Conservation (phyloP, 805 yeast genomes). For the Cyberlindnera saturnus region DNA sequence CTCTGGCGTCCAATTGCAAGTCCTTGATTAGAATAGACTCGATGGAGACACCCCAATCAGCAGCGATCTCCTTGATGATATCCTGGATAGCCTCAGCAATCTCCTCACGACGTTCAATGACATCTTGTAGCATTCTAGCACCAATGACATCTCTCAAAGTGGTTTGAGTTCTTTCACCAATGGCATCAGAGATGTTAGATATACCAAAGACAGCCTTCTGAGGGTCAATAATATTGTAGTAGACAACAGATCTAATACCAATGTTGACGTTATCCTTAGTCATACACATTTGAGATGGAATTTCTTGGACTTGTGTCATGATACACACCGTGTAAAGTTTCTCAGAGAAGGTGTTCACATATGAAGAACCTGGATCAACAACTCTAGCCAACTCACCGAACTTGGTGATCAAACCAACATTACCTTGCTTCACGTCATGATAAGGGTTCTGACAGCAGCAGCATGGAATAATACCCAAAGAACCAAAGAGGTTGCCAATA, state of each 20-base stretch:
- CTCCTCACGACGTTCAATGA: constrained; percentile 67
- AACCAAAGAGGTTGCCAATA: constrained; percentile 45
- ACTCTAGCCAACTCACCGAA: constrained; percentile 61
- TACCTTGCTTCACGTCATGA: constrained; percentile 55
- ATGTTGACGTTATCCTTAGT: constrained; percentile 67
- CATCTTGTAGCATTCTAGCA: constrained; percentile 58
- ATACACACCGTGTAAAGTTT: constrained; percentile 43
- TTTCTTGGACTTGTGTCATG: constrained; percentile 53
- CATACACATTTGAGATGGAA: constrained; percentile 63
- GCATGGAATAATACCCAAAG: constrained; percentile 30
- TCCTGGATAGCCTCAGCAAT: constrained; percentile 59
- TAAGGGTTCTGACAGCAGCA: constrained; percentile 53
- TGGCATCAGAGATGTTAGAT: constrained; percentile 45
- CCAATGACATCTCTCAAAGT: constrained; percentile 71
- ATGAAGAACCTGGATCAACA: constrained; percentile 63
- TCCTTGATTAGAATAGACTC: constrained; percentile 68
- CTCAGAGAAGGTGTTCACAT: constrained; percentile 63
- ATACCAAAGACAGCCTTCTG: constrained; percentile 59
- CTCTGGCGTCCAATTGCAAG: constrained; percentile 45
- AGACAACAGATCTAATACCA: constrained; percentile 57
- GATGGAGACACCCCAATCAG: constrained; percentile 64
- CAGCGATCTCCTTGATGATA: constrained; percentile 55
- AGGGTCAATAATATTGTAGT: constrained; percentile 62
- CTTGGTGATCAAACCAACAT: constrained; percentile 60
- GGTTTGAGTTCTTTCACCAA: constrained; percentile 64